Evolutionary conservation across 441 rosid genomes (phyloP).

Genomic region (Euphorbia celastroides): DNA sequence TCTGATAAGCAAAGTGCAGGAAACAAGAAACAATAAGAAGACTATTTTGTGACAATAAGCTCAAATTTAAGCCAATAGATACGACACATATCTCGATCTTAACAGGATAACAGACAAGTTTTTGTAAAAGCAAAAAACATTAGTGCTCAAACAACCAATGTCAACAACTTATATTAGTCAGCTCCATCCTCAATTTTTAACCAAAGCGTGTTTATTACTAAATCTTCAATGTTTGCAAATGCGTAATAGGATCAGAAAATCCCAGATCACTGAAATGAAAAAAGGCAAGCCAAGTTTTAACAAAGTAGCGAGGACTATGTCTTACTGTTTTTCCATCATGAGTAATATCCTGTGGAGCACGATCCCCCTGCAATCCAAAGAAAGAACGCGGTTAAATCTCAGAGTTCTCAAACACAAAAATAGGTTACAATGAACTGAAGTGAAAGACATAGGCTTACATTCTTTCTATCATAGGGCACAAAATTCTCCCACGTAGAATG

Average conservation of each 20-base stretch:
- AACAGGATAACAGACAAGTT: not conserved
- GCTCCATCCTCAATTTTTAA: not conserved
- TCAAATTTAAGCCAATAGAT: not conserved
- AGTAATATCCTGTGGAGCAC: constrained; percentile 46
- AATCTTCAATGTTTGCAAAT: not conserved
- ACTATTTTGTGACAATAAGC: not conserved
- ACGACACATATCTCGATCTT: not conserved
- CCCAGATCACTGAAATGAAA: not conserved
- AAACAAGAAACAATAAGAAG: not conserved
- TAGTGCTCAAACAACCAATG: not conserved
- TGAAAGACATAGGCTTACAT: constrained; percentile 39
- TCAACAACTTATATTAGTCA: not conserved
- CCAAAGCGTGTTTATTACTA: no score
- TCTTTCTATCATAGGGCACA: constrained; percentile 54
- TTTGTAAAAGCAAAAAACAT: not conserved
- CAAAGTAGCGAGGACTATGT: constrained; percentile 2
- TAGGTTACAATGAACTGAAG: not conserved
- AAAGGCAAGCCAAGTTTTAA: constrained; percentile 1
- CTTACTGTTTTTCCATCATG: constrained; percentile 78
- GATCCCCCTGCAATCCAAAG: constrained; percentile 40
- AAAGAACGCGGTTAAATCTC: constrained; percentile 7
- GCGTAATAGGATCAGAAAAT: not conserved
- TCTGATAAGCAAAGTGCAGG: not conserved
- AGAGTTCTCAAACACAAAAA: not conserved
- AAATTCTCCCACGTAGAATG: constrained; percentile 49